phyloP scores from a whole-genome alignment of 192 early-diverging fungal species.

The Haplosporangium gracile region DNA sequence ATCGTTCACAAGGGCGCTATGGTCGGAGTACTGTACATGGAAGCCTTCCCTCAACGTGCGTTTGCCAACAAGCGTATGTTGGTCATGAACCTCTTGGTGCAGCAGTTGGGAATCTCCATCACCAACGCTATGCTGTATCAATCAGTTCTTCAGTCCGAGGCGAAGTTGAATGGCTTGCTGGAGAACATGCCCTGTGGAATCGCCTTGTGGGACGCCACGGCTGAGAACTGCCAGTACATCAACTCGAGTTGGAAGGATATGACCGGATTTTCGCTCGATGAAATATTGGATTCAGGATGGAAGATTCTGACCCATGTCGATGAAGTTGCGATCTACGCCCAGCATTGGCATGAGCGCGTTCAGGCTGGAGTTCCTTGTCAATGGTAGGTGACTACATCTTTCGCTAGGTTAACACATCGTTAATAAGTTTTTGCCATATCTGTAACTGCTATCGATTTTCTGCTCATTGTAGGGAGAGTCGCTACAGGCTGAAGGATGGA shows the following conservation, averaged over 20 bases:
- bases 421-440: neutral
- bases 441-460: neutral
- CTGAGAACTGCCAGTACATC: constrained; percentile 44
- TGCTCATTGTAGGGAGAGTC: constrained; percentile 35
- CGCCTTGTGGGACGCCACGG: constrained; percentile 50
- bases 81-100: constrained; percentile 62
- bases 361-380: constrained; percentile 41
- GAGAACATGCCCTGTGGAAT: constrained; percentile 57
- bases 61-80: constrained; percentile 57
- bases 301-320: constrained; percentile 31
- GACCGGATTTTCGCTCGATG: constrained; percentile 44
- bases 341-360: constrained; percentile 49
- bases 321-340: constrained; percentile 29
- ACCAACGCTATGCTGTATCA: constrained; percentile 64
- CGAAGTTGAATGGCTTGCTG: constrained; percentile 45
- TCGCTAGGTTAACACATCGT: neutral
- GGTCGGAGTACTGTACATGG: constrained; percentile 61
- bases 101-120: constrained; percentile 65
- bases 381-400: constrained; percentile 16
- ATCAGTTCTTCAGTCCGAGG: constrained; percentile 55
- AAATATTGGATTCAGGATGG: constrained; percentile 47
- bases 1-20: constrained; percentile 61
- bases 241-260: constrained; percentile 55
- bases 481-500: constrained; percentile 45
- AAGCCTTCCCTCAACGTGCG: constrained; percentile 63